Percentiles rank a stretch among this genome's conserved stretches.
phyloP scores from a whole-genome alignment of 1,284 basidiomycete species.

The Boletus subluridellus region DNA sequence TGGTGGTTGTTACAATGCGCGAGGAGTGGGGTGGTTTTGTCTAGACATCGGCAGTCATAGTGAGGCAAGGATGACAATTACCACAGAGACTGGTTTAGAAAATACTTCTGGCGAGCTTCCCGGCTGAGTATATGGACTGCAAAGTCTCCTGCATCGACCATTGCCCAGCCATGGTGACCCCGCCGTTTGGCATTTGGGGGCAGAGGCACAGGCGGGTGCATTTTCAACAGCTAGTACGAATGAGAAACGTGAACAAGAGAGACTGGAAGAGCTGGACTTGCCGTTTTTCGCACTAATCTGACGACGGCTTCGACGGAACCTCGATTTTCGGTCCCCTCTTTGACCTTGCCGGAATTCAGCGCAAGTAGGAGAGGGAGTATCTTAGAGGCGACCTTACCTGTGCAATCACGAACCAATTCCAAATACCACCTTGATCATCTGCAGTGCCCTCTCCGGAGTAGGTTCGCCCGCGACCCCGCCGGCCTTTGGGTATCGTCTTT shows the following conservation, averaged over 20 bases:
- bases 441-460: conserved; percentile 59
- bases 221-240: conserved; percentile 46
- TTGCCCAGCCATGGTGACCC: conserved; percentile 69
- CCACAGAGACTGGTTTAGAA: conserved; percentile 40
- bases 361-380: background rate
- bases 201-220: conserved; percentile 53
- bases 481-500: conserved; percentile 51
- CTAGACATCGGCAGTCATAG: background rate
- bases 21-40: background rate
- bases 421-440: conserved; percentile 54
- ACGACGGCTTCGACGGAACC: conserved; percentile 72
- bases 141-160: conserved; percentile 75
- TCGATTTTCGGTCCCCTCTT: conserved; percentile 74
- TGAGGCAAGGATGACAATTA: conserved; percentile 6
- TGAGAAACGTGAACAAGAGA: conserved; percentile 5
- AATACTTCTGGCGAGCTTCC: conserved; percentile 62
- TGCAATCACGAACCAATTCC: conserved; percentile 71
- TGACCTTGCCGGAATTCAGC: conserved; percentile 48
- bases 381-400: conserved; percentile 45
- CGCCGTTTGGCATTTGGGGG: conserved; percentile 59
- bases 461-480: conserved; percentile 60
- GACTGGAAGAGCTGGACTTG: conserved; percentile 33
- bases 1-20: background rate
- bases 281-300: conserved; percentile 62
- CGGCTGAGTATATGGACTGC: conserved; percentile 70